These are phyloP conservation scores for Daldinia bambusicola DNA, from an alignment of 495 filamentous ascomycete genomes.

Conservation along the genomic window DNA sequence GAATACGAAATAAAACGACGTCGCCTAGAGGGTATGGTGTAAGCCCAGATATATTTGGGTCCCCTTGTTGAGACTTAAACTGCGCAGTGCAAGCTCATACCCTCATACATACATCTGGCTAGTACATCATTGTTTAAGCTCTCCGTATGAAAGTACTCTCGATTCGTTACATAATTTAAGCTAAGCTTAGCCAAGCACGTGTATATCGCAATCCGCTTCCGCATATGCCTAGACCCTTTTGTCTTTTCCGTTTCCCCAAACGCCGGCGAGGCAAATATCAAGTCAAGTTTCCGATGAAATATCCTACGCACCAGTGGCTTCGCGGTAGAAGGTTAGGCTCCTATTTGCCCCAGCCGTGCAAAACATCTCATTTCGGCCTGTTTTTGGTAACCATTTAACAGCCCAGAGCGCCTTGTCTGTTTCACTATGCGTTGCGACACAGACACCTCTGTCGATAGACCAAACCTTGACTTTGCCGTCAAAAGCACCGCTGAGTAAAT, in stretches of 20 bases:
- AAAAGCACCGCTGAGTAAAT: conserved; percentile 84
- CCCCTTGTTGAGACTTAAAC: neutral
- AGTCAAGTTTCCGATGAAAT: neutral
- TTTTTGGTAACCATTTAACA: conserved; percentile 88
- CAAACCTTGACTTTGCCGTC: conserved; percentile 97
- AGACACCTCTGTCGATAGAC: conserved; percentile 81
- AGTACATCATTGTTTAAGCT: neutral
- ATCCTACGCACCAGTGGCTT: conserved; percentile 78
- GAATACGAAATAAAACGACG: neutral
- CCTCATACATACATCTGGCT: neutral
- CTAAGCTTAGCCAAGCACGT: conserved; percentile 12
- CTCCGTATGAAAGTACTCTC: neutral
- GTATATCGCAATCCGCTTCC: neutral
- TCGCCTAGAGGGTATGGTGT: neutral
- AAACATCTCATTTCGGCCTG: conserved; percentile 78
- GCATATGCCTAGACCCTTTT: conserved; percentile 32
- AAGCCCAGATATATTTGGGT: neutral
- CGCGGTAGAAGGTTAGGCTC: conserved; percentile 88
- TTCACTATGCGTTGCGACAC: conserved; percentile 94
- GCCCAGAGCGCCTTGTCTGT: conserved; percentile 87
- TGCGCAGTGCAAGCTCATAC: neutral
- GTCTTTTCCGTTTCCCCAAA: conserved; percentile 39
- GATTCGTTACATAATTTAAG: neutral
- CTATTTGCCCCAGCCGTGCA: conserved; percentile 82
- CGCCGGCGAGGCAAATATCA: conserved; percentile 31